phyloP scores from a whole-genome alignment of 805 yeast species.

The Kodamaea sagamina region DNA sequence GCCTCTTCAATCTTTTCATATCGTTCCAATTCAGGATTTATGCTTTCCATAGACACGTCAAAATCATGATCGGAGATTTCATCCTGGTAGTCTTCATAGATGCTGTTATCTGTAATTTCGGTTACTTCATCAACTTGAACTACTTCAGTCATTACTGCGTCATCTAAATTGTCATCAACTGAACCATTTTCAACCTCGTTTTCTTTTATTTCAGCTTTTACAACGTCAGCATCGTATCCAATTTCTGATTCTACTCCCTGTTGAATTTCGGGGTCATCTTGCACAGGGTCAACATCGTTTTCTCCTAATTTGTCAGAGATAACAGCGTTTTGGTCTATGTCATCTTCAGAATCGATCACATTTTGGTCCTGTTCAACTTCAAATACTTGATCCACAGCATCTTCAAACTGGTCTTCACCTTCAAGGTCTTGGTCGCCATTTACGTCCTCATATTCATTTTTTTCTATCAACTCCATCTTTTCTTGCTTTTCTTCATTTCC shows the following conservation, averaged over 20 bases:
- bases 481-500: neutral
- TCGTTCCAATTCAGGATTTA: neutral
- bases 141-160: no score
- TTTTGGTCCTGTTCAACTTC: neutral
- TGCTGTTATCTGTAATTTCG: neutral
- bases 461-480: slow-evolving; percentile 1
- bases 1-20: neutral
- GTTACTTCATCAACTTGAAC: neutral
- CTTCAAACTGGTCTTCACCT: neutral
- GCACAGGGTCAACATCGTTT: no score
- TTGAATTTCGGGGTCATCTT: neutral
- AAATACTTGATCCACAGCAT: neutral
- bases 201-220: neutral
- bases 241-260: no score
- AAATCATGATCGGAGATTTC: neutral
- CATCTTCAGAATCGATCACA: no score
- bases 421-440: neutral
- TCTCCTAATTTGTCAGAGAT: neutral
- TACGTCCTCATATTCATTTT: neutral
- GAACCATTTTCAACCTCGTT: neutral
- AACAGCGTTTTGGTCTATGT: neutral
- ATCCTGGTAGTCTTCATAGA: slow-evolving; percentile 2
- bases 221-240: neutral
- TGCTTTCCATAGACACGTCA: slow-evolving; percentile 8
- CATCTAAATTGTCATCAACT: neutral